Percentiles rank a stretch among this genome's conserved stretches.
These are phyloP conservation scores for Gaertneriomyces sp. DNA, from an alignment of 192 early-diverging fungal species.

Conservation along the genomic window DNA sequence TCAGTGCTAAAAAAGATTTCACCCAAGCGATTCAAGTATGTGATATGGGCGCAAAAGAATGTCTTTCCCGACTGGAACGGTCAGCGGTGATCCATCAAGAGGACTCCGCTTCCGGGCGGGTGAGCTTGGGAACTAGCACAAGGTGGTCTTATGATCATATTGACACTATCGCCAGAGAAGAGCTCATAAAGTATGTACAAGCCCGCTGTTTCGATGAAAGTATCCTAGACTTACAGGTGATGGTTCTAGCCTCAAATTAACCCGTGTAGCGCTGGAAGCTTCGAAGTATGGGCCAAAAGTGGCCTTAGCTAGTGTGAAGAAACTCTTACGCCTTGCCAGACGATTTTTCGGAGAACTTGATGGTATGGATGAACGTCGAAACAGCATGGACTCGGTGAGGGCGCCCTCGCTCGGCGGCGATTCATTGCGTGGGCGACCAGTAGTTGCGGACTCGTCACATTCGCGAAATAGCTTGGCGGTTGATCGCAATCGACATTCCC, in stretches of 20 bases:
- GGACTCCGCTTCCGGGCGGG: not conserved
- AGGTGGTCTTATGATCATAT: conserved; percentile 20
- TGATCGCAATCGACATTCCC: too few species aligned
- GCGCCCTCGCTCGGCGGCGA: too few species aligned
- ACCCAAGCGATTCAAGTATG: conserved; percentile 41
- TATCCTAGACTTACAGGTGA: not conserved
- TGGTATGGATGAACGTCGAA: not conserved
- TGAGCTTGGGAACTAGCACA: not conserved
- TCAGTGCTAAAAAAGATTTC: conserved; percentile 36
- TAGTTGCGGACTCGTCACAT: too few species aligned
- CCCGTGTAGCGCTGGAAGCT: conserved; percentile 38
- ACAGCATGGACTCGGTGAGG: too few species aligned
- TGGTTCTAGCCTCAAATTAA: conserved; percentile 40
- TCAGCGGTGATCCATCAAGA: conserved; percentile 3
- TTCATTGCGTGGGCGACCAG: too few species aligned
- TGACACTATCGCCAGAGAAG: conserved; percentile 11
- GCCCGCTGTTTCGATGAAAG: not conserved
- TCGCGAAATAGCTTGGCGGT: too few species aligned
- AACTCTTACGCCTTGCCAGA: conserved; percentile 23
- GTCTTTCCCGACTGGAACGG: conserved; percentile 22
- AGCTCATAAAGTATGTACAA: conserved; percentile 8
- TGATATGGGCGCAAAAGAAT: conserved; percentile 41
- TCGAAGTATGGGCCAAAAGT: conserved; percentile 33
- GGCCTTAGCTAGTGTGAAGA: conserved; percentile 37
- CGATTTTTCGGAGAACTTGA: conserved; percentile 17